Conservation (phyloP, 225 moss, liverwort and hornwort species). For the Bryum argenteum region DNA sequence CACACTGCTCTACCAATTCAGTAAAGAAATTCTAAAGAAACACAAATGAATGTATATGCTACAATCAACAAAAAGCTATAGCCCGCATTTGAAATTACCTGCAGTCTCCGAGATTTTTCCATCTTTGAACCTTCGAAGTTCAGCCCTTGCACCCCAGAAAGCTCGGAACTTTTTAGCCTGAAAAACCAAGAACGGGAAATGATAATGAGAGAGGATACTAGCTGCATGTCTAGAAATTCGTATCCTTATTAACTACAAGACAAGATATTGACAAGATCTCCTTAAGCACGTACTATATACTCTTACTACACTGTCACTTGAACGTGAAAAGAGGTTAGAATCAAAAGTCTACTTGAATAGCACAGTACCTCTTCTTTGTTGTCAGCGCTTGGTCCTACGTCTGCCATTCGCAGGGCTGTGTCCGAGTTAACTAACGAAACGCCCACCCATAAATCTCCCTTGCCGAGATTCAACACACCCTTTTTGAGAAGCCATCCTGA, state of each 20-base stretch:
- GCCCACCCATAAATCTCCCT: constrained; percentile 60
- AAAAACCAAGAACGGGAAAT: constrained; percentile 12
- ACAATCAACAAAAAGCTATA: constrained; percentile 20
- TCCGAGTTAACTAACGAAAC: constrained; percentile 64
- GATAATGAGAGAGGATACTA: not conserved
- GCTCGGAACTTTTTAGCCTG: constrained; percentile 81
- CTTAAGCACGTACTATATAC: not conserved
- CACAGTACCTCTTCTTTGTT: constrained; percentile 77
- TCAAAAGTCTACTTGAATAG: not conserved
- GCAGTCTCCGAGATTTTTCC: constrained; percentile 93
- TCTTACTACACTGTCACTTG: constrained; percentile 23
- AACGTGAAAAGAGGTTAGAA: not conserved
- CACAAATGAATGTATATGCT: not conserved
- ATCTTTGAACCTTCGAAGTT: constrained; percentile 91
- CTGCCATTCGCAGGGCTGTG: constrained; percentile 85
- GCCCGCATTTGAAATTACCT: constrained; percentile 35
- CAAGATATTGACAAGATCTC: not conserved
- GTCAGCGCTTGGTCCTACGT: constrained; percentile 89
- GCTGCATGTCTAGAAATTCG: not conserved
- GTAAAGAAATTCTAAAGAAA: constrained; percentile 10
- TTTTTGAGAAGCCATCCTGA: constrained; percentile 55
- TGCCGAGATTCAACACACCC: constrained; percentile 53
- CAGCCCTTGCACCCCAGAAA: constrained; percentile 90
- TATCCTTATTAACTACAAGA: constrained; percentile 1
- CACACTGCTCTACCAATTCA: constrained; percentile 68